Base-by-base conservation (phyloP, 1,139 yeast genomes). In the Hansenula lynferdii region DNA sequence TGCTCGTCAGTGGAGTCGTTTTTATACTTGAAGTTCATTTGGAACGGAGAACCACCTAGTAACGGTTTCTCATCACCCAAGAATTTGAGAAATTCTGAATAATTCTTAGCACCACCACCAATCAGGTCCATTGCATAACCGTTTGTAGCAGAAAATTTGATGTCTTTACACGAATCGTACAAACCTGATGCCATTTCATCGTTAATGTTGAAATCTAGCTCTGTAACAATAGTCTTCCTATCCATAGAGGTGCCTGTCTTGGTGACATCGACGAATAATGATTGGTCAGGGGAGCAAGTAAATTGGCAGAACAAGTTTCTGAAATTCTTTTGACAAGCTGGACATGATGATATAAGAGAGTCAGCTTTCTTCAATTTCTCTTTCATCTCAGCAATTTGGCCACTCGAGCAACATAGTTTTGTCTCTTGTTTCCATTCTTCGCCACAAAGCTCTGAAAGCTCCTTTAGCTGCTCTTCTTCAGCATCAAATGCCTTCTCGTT, bases 81-180 rank as follows among this genome's bases (percentile, higher is more conserved):
- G 55, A 90, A 92, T 60, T 87, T 85, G 49, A 92, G 66, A 56
- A 92, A 92, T 38, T 77, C 78, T 31, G 67, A 56, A 56, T 76
- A 85, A 53, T 80, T 77, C 42, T 70, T 72, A 3, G 97, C 97
- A 0, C 97, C 97, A 9, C 98, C 98, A 7, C 98, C 98, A 36
- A 92, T 83, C 37, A 92, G 70, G 57, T 92, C 97, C 97, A 92
- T 89, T 8, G 97, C 97, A 53, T 75, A 85, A 3, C 97, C 97
- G 60, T 90, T 90, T 9, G 97, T 89, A 6, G 97, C 96, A 5
- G 92, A 80, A 58, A 92, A 90, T 61, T 90, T 89, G 57, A 92
- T 84, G 46, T 83, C 78, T 52, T 85, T 85, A 64, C 98, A 92
- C 2, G 96, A 85, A 43, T 89, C 84, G 57, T 67, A 92, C 54